Conservation (phyloP, 2,329 filamentous ascomycete species). For the Fusarium sp. region DNA sequence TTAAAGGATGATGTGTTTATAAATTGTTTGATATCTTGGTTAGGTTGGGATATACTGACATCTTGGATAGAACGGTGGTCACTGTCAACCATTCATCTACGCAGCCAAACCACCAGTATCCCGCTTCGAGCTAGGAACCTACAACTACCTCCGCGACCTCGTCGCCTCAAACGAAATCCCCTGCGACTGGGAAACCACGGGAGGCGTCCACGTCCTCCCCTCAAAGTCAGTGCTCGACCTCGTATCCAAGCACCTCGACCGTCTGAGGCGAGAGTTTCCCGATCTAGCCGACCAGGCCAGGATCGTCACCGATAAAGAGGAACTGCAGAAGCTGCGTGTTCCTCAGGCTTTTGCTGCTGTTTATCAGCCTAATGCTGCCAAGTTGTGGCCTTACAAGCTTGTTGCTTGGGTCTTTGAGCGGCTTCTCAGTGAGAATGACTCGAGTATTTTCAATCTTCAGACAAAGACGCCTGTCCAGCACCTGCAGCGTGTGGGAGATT, state of each 20-base stretch:
- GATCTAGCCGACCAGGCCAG: constrained; percentile 65
- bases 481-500: constrained; percentile 53
- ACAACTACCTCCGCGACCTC: constrained; percentile 68
- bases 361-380: constrained; percentile 73
- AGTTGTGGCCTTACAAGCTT: constrained; percentile 87
- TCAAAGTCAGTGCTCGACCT: constrained; percentile 65
- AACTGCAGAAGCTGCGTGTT: constrained; percentile 66
- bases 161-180: constrained; percentile 68
- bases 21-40: background rate
- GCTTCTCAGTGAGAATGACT: constrained; percentile 57
- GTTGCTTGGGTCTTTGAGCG: constrained; percentile 77
- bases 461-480: constrained; percentile 75
- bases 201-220: constrained; percentile 74
- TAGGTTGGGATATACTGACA: background rate
- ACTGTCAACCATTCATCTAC: constrained; percentile 81
- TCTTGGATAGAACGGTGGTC: constrained; percentile 70
- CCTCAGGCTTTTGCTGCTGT: constrained; percentile 72
- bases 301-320: constrained; percentile 54
- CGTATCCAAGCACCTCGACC: constrained; percentile 63
- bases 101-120: constrained; percentile 69
- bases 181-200: constrained; percentile 76
- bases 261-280: constrained; percentile 64
- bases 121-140: constrained; percentile 79
- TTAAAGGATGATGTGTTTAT: background rate
- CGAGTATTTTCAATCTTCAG: constrained; percentile 75